Evolutionary conservation across 345 rosid species (phyloP), one percentile per base, ranked within the genome.

Genomic region (Anacardium occidentale): DNA sequence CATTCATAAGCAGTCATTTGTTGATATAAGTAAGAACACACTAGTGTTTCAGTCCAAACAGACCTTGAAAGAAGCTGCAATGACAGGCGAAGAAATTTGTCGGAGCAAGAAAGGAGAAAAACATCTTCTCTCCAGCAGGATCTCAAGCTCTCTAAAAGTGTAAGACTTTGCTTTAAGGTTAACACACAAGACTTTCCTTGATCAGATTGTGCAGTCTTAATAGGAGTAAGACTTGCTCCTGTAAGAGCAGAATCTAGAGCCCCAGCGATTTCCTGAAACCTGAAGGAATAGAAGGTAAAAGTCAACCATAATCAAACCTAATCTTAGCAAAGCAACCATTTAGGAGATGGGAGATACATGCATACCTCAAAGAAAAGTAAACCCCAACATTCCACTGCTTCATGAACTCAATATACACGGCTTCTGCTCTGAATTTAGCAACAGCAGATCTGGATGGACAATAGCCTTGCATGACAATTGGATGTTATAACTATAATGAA

Each of bases 231-330:
- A 82, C 83, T 85, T 61, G 90, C n/a, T 25, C 85, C 76, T 56
- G 70, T 50, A 72, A 96, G 97, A 50, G 90, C 92, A 71, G 96
- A 85, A 79, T 92, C 97, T 77, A 96, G 77, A 79, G 84, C 85
- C 73, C 98, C 98, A 13, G 99, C 98, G 83, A 96, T 90, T 82
- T 91, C 98, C 88, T 96, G 99, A 82, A 96, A 91, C 85, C 99
- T 96, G 87, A 72, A 64, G 72, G 65, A 24, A 79, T 45, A 56
- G 60, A 74, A 74, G n/a, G 51, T 47, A 64, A 22, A 72, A 55
- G 37, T 73, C 45, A 69, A 64, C 48, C 62, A 65, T 53, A 51
- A 53, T 5, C 26, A 6, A 65, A 74, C 40, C 37, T 14, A 44
- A n/a, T 44, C 21, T 61, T 17, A 32, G 62, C 22, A 62, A 63